Percentiles rank a stretch among this genome's conserved stretches.
Conservation (phyloP, 257 asterid genomes). For the Lithospermum erythrorhizon region DNA sequence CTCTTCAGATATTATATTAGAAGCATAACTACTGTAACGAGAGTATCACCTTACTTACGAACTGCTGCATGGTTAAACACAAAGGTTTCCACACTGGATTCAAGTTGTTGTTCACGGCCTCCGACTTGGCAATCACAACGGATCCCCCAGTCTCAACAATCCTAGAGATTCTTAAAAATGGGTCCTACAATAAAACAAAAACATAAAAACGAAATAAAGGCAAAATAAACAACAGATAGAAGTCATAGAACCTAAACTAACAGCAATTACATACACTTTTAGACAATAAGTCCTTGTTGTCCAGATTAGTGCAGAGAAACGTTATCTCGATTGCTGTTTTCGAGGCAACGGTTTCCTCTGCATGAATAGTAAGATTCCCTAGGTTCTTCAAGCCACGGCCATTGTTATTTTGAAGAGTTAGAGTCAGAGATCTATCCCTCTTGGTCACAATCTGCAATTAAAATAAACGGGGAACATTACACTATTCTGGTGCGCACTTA, state of each 20-base stretch:
- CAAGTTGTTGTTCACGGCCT: slow-evolving; percentile 73
- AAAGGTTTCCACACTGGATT: slow-evolving; percentile 58
- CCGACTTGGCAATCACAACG: slow-evolving; percentile 67
- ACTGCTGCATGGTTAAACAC: slow-evolving; percentile 44
- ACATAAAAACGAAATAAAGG: slow-evolving; percentile 4
- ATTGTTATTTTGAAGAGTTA: slow-evolving; percentile 35
- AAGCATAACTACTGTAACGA: not conserved
- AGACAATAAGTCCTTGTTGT: slow-evolving; percentile 61
- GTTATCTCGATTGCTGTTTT: slow-evolving; percentile 50
- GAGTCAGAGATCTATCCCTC: slow-evolving; percentile 33
- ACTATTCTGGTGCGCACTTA: not conserved
- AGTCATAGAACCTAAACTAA: not conserved
- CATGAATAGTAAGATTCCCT: slow-evolving; percentile 51
- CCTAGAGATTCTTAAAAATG: slow-evolving; percentile 73
- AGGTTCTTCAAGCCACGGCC: slow-evolving; percentile 31
- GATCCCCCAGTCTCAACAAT: slow-evolving; percentile 41
- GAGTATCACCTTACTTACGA: slow-evolving; percentile 40
- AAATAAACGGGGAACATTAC: not conserved
- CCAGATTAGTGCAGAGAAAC: slow-evolving; percentile 42
- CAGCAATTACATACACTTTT: slow-evolving; percentile 40
- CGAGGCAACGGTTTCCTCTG: slow-evolving; percentile 64
- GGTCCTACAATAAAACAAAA: slow-evolving; percentile 40
- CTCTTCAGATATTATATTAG: not conserved
- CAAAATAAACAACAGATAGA: not conserved
- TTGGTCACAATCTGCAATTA: slow-evolving; percentile 49